Evolutionary conservation across 1,139 yeast species (phyloP), one percentile per base, ranked within the genome.

Genomic region (Blastobotrys indianensis): DNA sequence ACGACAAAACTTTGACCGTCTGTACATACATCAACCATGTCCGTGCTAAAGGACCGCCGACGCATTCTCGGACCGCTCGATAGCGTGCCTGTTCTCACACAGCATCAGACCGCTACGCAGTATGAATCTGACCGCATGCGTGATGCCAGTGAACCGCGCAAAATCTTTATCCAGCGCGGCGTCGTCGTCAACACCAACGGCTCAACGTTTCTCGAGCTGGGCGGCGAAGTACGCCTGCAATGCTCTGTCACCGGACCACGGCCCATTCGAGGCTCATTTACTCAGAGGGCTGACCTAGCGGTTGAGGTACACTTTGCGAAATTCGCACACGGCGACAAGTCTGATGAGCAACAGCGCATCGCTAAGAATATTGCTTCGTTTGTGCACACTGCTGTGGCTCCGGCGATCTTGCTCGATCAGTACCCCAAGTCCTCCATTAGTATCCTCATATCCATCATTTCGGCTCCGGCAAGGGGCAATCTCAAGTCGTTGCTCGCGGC

Each of bases 341-440:
- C 66, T 23, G 49, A 56, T 10, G 65, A 61, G 46, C 58, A 58
- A 46, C 62, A 57, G 48, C 42, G 52, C 49, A 30, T 52, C 15
- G 67, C 76, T n/a, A 79, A 76, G 44, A 68, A 67, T 46, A 65
- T 80, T 13, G 70, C 80, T 10, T 68, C 79, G 7, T 81, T 75
- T 56, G 68, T 83, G 17, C 76, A 77, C 48, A 75, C 84, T 2
- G 72, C 85, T 37, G 64, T 82, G 37, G 68, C 76, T 37, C 81
- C 86, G 9, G 68, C 82, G 1, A 75, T 92, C 3, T 65, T 85
- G 37, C 69, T 87, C 41, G 78, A 78, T 13, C 79, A 81, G 51
- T 90, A 90, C 62, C 97, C 97, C 4, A 92, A 92, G 64, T 85
- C 95, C 8, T 80, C 90, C 20, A 85, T 92, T 46, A 94, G 83